Base-by-base conservation (phyloP, 345 rosid genomes). In the Gossypium arboreum region DNA sequence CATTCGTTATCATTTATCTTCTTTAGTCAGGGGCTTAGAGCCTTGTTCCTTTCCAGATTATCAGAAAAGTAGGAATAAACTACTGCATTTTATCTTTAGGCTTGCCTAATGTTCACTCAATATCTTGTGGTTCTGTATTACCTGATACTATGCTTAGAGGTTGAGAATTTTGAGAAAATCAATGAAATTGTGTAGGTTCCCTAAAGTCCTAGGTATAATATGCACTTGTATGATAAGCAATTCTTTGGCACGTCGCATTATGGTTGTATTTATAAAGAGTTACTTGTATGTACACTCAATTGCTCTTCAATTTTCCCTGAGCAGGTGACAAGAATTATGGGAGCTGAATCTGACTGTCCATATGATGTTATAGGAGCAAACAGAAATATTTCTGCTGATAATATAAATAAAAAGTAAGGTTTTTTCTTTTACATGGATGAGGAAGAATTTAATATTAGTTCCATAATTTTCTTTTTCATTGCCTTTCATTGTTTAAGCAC, bases 301-400 rank as follows among this genome's bases (percentile, higher is more conserved):
- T 13, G 64, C 57, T 75, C 76, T 68, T 24, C 2, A 17, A 67
- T 17, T 74, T 58, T 67, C 74, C 12, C 34, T 80, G 57, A 70
- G 58, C 84, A 94, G 98, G 97, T 94, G 61, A 86, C 94, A 48
- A 88, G 95, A 79, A 90, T 94, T 12, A 89, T 94, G 97, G 95
- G 79, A 73, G 88, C 82, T 84, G 97, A 88, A 56, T 81, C 75
- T 73, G 85, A 87, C 80, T 82, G 84, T 81, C 97, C 90, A 10
- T 94, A 92, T 60, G 97, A 92, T 57, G 83, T 92, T 67, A 74
- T 94, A 13, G 98, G 97, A 67, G 94, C 82, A 57, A 90, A 90
- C 77, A 87, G 81, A n/a, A 92, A 85, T 17, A 92, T 87, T 89
- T 66, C 92, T 54, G 79, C 88, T 7, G 92, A 91, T 48, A 90